Percentiles rank a stretch among this genome's conserved stretches.
phyloP scores from a whole-genome alignment of 2,329 filamentous ascomycete genomes.

The Hypoxylon sp. region DNA sequence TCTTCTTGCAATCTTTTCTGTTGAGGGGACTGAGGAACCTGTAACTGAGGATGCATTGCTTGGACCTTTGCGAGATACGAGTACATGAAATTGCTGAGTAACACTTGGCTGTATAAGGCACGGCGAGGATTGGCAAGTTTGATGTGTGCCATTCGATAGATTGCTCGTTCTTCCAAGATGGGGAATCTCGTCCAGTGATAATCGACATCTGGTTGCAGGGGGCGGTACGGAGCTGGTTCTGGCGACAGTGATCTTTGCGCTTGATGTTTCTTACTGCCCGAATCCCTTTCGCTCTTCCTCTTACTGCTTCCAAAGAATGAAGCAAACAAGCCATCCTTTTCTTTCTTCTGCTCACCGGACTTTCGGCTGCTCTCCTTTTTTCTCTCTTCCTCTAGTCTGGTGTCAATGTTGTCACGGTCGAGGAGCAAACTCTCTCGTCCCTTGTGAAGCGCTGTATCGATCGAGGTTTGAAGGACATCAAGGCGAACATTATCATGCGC shows the following conservation, averaged over 20 bases:
- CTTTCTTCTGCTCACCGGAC: constrained; percentile 82
- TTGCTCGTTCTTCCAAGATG: constrained; percentile 94
- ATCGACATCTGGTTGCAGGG: constrained; percentile 87
- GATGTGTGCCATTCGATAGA: constrained; percentile 98
- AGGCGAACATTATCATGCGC: constrained; percentile 83
- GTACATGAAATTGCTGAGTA: constrained; percentile 99
- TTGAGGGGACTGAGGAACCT: constrained; percentile 86
- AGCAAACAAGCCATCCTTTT: constrained; percentile 93
- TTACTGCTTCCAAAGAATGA: constrained; percentile 92
- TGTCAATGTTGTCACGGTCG: constrained; percentile 80
- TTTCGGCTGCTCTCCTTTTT: constrained; percentile 85
- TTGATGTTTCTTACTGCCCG: constrained; percentile 78
- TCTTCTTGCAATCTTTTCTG: constrained; percentile 71
- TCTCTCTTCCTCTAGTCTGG: constrained; percentile 81
- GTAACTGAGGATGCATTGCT: constrained; percentile 97
- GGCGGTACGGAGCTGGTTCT: constrained; percentile 77
- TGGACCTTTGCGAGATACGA: constrained; percentile 98
- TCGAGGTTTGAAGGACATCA: constrained; percentile 88
- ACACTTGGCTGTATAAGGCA: constrained; percentile 91
- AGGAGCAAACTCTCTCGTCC: constrained; percentile 87
- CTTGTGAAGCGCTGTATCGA: constrained; percentile 74
- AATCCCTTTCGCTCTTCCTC: constrained; percentile 85
- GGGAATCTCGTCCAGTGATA: constrained; percentile 97
- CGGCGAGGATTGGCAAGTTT: constrained; percentile 97
- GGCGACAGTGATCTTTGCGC: constrained; percentile 81